phyloP scores from a whole-genome alignment of 177 flowering plant species.

The Vitis hybrid region DNA sequence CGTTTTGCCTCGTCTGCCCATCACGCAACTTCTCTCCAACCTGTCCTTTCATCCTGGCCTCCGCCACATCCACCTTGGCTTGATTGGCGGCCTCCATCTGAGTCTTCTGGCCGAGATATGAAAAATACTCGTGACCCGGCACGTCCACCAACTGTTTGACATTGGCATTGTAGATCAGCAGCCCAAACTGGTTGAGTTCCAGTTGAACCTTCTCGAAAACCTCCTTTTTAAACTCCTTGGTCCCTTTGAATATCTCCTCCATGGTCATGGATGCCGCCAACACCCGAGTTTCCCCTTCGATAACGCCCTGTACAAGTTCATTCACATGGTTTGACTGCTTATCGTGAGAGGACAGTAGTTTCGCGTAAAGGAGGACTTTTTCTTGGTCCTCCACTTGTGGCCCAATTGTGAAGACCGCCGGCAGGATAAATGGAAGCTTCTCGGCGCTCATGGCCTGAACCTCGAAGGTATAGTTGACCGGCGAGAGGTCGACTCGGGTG shows the following conservation, averaged over 20 bases:
- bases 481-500: constrained; percentile 25
- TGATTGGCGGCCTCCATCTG: constrained; percentile 35
- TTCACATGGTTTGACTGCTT: constrained; percentile 29
- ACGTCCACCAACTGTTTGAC: constrained; percentile 39
- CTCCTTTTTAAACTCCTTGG: constrained; percentile 33
- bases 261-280: constrained; percentile 40
- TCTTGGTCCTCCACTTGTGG: constrained; percentile 24
- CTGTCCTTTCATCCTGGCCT: constrained; percentile 37
- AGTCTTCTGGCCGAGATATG: constrained; percentile 35
- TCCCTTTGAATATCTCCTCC: constrained; percentile 34
- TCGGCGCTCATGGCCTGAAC: constrained; percentile 43
- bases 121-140: constrained; percentile 33
- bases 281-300: constrained; percentile 39
- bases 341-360: constrained; percentile 33
- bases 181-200: constrained; percentile 34
- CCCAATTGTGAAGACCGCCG: constrained; percentile 38
- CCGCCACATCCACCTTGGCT: constrained; percentile 34
- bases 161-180: constrained; percentile 33
- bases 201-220: constrained; percentile 37
- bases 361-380: constrained; percentile 22
- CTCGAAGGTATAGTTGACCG: constrained; percentile 37
- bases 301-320: constrained; percentile 34
- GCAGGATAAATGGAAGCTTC: constrained; percentile 38
- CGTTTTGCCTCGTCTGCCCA: constrained; percentile 31
- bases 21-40: constrained; percentile 22